Conservation (phyloP, 2,329 filamentous ascomycete genomes). For the Aspergillus udagawae region DNA sequence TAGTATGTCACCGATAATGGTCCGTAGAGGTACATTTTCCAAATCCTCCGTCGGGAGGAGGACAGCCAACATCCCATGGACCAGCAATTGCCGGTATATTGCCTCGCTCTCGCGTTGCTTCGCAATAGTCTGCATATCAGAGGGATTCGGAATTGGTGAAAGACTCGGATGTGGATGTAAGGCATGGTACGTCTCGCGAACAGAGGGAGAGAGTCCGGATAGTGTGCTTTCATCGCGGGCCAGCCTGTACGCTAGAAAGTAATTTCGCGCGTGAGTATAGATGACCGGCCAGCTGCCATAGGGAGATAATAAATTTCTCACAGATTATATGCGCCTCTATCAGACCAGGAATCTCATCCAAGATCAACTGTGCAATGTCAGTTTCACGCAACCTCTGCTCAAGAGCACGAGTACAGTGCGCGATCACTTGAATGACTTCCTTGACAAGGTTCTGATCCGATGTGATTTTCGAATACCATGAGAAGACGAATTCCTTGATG, state of each 20-base stretch:
- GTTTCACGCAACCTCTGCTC: conserved; percentile 81
- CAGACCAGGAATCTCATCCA: conserved; percentile 84
- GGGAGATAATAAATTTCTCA: conserved; percentile 39
- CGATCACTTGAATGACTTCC: conserved; percentile 85
- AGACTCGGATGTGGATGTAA: conserved; percentile 77
- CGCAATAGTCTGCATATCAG: conserved; percentile 48
- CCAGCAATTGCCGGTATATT: conserved; percentile 82
- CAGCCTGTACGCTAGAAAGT: conserved; percentile 63
- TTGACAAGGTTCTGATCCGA: conserved; percentile 82
- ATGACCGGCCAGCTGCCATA: not conserved
- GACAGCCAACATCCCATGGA: conserved; percentile 74
- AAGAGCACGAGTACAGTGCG: conserved; percentile 81
- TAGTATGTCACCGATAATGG: conserved; percentile 80
- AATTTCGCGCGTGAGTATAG: not conserved
- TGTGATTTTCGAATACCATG: conserved; percentile 91
- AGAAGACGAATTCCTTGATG: conserved; percentile 82
- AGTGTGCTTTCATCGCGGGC: conserved; percentile 57
- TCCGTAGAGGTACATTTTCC: conserved; percentile 77
- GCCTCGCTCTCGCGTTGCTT: conserved; percentile 73
- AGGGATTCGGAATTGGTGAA: conserved; percentile 65
- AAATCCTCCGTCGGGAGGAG: conserved; percentile 90
- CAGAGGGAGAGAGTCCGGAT: conserved; percentile 58
- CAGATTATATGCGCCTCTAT: conserved; percentile 76
- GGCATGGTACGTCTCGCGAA: conserved; percentile 74
- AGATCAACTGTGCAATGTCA: conserved; percentile 74